Conservation (phyloP, 2,329 filamentous ascomycete species). For the Dactylellina leptospora region DNA sequence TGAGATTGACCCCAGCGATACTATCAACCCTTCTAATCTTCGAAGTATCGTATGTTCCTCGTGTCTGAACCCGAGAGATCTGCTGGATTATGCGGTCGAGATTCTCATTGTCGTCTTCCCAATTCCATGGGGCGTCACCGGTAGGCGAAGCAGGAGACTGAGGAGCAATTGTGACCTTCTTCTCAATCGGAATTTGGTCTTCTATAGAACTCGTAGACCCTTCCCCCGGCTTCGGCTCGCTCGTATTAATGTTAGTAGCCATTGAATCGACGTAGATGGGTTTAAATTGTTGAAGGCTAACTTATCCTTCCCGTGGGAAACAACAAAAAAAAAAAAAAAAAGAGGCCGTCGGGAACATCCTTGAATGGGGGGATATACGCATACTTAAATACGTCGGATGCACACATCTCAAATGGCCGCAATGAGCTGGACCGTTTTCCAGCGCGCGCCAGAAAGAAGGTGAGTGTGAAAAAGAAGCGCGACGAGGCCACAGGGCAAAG, state of each 20-base stretch:
- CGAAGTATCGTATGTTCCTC: background rate
- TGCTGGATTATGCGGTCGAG: constrained; percentile 33
- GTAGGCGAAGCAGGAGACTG: constrained; percentile 7
- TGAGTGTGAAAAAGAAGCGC: background rate
- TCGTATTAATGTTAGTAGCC: background rate
- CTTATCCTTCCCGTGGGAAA: too few relatives aligned
- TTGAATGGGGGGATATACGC: background rate
- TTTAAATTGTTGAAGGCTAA: too few relatives aligned
- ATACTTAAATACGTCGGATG: background rate
- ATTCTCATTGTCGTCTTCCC: constrained; percentile 31
- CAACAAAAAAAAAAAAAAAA: background rate
- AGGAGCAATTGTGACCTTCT: constrained; percentile 1
- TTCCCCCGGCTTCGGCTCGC: background rate
- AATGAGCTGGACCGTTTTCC: background rate
- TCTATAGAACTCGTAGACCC: background rate
- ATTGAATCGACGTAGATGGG: background rate
- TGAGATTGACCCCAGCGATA: constrained; percentile 9
- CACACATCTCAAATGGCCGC: constrained; percentile 12
- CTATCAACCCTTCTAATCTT: constrained; percentile 9
- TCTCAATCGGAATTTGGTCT: constrained; percentile 12
- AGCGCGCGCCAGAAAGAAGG: background rate
- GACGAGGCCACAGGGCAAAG: background rate
- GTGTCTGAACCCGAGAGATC: constrained; percentile 30
- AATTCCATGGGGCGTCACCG: background rate
- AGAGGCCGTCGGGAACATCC: background rate